A percentile compares a stretch with the other conserved stretches of the same genome.
Conservation (phyloP, 345 rosid species). For the Eutrema yunnanense region DNA sequence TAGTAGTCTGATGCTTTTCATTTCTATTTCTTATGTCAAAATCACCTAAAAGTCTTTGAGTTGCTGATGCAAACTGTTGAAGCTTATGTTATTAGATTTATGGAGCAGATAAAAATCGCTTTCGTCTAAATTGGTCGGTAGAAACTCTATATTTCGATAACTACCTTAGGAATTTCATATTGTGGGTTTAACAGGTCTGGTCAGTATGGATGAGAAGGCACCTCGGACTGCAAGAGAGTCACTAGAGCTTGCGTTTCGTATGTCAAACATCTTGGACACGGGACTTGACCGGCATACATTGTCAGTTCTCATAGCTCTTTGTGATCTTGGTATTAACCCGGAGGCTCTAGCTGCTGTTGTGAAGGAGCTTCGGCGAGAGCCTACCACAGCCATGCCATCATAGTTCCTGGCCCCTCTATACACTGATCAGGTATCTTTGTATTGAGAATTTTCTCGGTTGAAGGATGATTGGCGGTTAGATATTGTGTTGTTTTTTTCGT, state of each 20-base stretch:
- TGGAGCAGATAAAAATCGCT: background rate
- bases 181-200: background rate
- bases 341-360: slow-evolving; percentile 38
- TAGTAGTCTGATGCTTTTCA: too few relatives aligned
- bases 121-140: background rate
- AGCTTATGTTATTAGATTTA: too few relatives aligned
- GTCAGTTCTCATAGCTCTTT: slow-evolving; percentile 34
- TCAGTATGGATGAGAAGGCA: slow-evolving; percentile 29
- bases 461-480: background rate
- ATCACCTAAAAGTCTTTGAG: too few relatives aligned
- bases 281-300: slow-evolving; percentile 30
- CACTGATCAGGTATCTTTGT: background rate
- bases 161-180: background rate
- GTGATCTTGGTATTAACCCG: slow-evolving; percentile 36
- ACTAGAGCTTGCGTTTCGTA: slow-evolving; percentile 29
- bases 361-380: slow-evolving; percentile 27
- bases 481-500: background rate
- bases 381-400: background rate
- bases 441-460: background rate
- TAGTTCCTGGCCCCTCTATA: background rate
- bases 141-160: background rate
- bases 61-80: background rate
- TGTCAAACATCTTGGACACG: slow-evolving; percentile 34
- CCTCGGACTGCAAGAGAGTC: slow-evolving; percentile 33
- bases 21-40: too few relatives aligned